Base-by-base conservation (phyloP, 495 filamentous ascomycete species). In the Mytilinidion resinicola region DNA sequence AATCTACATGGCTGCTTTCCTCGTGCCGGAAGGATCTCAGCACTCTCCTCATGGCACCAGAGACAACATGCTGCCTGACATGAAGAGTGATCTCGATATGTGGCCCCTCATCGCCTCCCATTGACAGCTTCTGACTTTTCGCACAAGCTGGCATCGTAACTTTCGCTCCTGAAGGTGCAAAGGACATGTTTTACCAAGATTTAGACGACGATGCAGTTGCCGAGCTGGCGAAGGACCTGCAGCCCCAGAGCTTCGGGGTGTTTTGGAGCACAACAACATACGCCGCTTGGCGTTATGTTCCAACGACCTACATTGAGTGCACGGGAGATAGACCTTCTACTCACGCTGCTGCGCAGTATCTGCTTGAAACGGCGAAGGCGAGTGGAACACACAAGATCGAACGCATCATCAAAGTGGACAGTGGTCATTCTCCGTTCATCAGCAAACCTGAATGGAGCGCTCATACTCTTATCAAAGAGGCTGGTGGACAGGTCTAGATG, bases 321-420 rank as follows among this genome's bases (percentile, higher is more conserved):
- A 9, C 44, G 38, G 33, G 38, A 11, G 59, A 62, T 56, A 53
- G 36, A 34, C 53, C 53, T 44, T 42, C 20, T 36, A 61, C 58
- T 17, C 41, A 56, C 11, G 36, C 21, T 35, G 59, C 53, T 0
- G 46, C 14, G 17, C 30, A 51, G 52, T 41, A 35, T 33, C 34
- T 61, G 49, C 20, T 61, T 0, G 51, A 57, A 36, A 34, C 9
- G 9, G 90, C 59, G 17, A 53, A 42, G 37, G 53, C 51, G 36
- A 56, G 36, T 25, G 43, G 43, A 15, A 52, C 53, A 34, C 49
- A 35, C 37, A 51, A 33, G 44, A 48, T 61, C 4, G 59, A 57
- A 1, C 56, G 51, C 8, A 46, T 56, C n/a, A 56, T 61, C 37
- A 15, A 39, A 44, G 19, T 17, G 15, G 35, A 61, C 15, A 47